These are phyloP conservation scores for Russula olivacea DNA, from an alignment of 768 basidiomycete species.

Conservation along the genomic window DNA sequence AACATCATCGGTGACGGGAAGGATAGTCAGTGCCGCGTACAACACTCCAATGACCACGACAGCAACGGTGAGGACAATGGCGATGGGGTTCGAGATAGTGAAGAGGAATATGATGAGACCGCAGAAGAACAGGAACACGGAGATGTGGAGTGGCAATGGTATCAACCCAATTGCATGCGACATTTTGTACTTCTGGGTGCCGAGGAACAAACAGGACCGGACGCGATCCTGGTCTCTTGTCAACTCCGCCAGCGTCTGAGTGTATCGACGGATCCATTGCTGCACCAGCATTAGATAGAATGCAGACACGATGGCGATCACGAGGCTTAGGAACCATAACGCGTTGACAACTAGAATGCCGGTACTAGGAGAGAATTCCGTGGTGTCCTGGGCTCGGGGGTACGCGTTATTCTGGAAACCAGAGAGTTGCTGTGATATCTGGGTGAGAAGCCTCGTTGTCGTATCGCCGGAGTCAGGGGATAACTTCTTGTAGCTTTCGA, in stretches of 20 bases:
- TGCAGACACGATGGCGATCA: constrained; percentile 11
- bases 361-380: neutral
- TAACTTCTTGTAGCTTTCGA: constrained; percentile 24
- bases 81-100: constrained; percentile 4
- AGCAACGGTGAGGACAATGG: neutral
- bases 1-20: neutral
- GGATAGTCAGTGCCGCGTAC: constrained; percentile 8
- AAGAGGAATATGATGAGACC: constrained; percentile 18
- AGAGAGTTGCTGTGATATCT: constrained; percentile 16
- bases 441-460: neutral
- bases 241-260: neutral
- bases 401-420: constrained; percentile 2
- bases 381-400: neutral
- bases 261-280: constrained; percentile 17
- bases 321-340: constrained; percentile 19
- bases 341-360: constrained; percentile 13
- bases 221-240: neutral
- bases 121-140: constrained; percentile 21
- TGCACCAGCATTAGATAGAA: constrained; percentile 18
- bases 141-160: constrained; percentile 18
- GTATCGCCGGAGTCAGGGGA: constrained; percentile 11
- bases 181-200: constrained; percentile 8
- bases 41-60: neutral
- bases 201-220: constrained; percentile 14
- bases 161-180: constrained; percentile 30